Conservation (phyloP, 345 rosid species). For the Lepidium aucheri region DNA sequence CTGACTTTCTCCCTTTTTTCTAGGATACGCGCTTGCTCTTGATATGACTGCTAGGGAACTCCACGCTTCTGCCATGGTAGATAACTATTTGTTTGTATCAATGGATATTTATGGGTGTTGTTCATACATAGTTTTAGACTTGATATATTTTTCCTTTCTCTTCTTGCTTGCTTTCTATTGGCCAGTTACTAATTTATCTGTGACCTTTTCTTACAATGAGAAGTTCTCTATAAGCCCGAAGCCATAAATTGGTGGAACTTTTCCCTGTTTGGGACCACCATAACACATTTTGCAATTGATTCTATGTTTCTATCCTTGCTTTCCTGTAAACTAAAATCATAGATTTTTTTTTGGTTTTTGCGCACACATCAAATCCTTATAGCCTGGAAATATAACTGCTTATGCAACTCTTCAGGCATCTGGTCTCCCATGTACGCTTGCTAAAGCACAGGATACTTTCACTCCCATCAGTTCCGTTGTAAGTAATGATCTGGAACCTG, state of each 20-base stretch:
- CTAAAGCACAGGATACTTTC: constrained; percentile 91
- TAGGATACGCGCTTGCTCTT: constrained; percentile 83
- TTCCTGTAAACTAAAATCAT: background rate
- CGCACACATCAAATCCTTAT: background rate
- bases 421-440: constrained; percentile 93
- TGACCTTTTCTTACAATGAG: background rate
- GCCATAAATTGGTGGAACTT: background rate
- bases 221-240: background rate
- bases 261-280: background rate
- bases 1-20: background rate
- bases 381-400: background rate
- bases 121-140: background rate
- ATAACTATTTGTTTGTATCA: background rate
- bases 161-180: background rate
- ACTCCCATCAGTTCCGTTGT: constrained; percentile 88
- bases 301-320: background rate
- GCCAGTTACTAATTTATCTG: background rate
- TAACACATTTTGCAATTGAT: background rate
- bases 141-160: background rate
- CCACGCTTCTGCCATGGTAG: constrained; percentile 81
- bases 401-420: constrained; percentile 46
- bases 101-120: background rate
- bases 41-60: constrained; percentile 94
- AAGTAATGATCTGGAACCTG: constrained; percentile 27
- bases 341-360: background rate